Base-by-base conservation (phyloP, 2,329 filamentous ascomycete species). In the Hypomyces rosellus region DNA sequence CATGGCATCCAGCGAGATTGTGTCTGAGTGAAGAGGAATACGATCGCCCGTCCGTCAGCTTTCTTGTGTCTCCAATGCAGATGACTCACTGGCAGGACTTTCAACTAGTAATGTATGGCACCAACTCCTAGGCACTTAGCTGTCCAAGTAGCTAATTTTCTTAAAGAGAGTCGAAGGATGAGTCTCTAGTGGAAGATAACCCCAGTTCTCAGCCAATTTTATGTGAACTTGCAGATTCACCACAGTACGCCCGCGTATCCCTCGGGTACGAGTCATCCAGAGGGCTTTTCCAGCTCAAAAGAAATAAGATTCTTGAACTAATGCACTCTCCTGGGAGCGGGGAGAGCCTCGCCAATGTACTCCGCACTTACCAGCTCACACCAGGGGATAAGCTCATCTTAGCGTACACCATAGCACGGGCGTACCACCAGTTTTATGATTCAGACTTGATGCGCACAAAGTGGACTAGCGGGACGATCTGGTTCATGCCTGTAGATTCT, bases 361-460 rank as follows among this genome's bases (percentile, higher is more conserved):
- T 45, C 7, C 30, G 15, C n/a, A 15, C 13, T 4, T 57, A 54
- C 34, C 16, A 5, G 2, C 41, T 57, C 5, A 55, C 38, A 11
- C 37, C 46, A 6, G 45, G 30, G 40, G 55, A 57, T 13, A 57
- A 54, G 14, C 15, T 57, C 6, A 36, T 50, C 11, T 40, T 57
- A 6, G 46, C 55, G 1, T 42, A 54, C 33, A 30, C 48, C 7
- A 40, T 57, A 20, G 45, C 55, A 5, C 42, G 36, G 9, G 51
- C 55, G 3, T 54, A 47, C n/a, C 54, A 51, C 46, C 49, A 55
- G 13, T 56, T 51, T 20, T 57, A 57, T 13, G 46, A 56, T 33
- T 56, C 56, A n/a, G 47, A 55, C 1, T 39, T 50, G 16, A 55
- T 56, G 54, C 30, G 47, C 2, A 38, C 39, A 8, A 43, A 37